A percentile compares a stretch with the other conserved stretches of the same genome.
These are phyloP conservation scores for Metarhizium rileyi DNA, from an alignment of 2,329 filamentous ascomycete species.

Conservation along the genomic window DNA sequence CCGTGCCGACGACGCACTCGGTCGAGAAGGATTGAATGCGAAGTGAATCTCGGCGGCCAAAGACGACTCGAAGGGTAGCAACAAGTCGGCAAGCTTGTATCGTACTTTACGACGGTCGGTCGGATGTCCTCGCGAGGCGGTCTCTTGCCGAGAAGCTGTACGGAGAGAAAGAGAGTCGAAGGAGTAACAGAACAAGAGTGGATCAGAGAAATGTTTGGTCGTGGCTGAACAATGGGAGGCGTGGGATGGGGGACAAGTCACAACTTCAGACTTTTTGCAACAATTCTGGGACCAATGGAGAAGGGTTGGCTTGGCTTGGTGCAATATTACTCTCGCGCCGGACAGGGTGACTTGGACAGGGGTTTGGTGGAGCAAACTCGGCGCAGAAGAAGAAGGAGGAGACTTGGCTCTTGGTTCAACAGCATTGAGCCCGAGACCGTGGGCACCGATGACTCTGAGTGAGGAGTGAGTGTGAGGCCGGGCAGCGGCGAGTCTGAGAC, in stretches of 20 bases:
- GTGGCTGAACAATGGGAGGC: not conserved
- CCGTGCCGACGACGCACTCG: not conserved
- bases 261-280: not conserved
- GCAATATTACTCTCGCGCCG: no score
- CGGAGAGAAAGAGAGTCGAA: not conserved
- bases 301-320: no score
- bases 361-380: no score
- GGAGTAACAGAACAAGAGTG: constrained; percentile 2
- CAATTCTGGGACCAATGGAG: not conserved
- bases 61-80: not conserved
- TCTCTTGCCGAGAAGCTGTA: not conserved
- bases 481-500: no score
- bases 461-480: no score
- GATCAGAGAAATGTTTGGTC: not conserved
- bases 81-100: not conserved
- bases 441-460: no score
- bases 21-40: not conserved
- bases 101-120: not conserved
- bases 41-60: not conserved
- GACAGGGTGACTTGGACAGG: no score
- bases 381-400: no score
- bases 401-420: no score
- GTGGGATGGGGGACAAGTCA: not conserved
- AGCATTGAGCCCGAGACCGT: no score
- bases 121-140: no score